Base-by-base conservation (phyloP, 208 protist species). In the Acanthamoeba triangularis region DNA sequence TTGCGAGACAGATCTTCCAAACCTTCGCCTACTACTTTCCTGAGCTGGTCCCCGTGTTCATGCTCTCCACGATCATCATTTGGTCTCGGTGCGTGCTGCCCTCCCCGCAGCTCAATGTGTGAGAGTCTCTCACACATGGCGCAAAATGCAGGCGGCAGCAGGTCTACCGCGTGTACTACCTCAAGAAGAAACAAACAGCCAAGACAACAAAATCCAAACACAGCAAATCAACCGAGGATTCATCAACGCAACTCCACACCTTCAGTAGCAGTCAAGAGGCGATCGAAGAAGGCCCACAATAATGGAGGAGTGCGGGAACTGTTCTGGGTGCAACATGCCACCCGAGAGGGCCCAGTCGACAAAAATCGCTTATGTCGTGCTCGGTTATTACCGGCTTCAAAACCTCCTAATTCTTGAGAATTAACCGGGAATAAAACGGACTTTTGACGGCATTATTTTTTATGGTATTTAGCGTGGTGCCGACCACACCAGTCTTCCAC, bases 21-120 rank as follows among this genome's bases (percentile, higher is more conserved):
- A 78, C 87, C 13, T 93, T 41, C 13, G 56, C 52, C n/a, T 92
- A 92, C 44, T 92, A 92, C 37, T 56, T 93, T 18, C 87, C 87
- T 6, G 56, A 93, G 87, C 52, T 93, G 14, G 87, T 76, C 1
- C 87, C 87, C 0, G 30, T 74, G 6, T 69, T 74, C 35, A 78
- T 78, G 69, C 28, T 78, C 69, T 33, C 69, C 28, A 44, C 33
- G 23, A 37, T 78, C 20, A 23, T 78, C 69, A 20, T 47, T 18
- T 37, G 7, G 35, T 78, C 33, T 10, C 0, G 69, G 69, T 78
- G 20, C 69, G 33, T 78, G 69, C 16, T 56, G 52, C 67, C 30
- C 20, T 74, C 23, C 28, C 28, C 65, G 8, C 65, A 11, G 23
- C 13, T 28, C 13, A 74, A 37, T 28, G 20, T 74, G 65, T 35